Evolutionary conservation across 768 basidiomycete species (phyloP), one percentile per base, ranked within the genome.

Genomic region (Zangia roseola): DNA sequence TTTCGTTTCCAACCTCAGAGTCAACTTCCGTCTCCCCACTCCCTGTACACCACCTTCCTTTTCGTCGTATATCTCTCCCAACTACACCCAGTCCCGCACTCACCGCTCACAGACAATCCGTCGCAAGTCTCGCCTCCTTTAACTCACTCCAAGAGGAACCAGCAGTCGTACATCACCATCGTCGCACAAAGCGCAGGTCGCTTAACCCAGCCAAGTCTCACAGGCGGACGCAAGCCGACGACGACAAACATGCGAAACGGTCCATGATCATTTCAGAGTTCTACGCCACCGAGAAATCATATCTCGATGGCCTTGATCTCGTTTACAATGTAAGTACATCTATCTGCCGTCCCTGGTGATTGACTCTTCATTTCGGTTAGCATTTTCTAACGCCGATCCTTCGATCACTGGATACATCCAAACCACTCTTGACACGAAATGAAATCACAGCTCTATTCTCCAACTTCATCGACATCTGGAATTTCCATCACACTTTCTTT

Each of bases 381-480:
- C 84, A 91, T 63, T 94, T 94, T 60, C 75, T 94, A 25, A 79
- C 79, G 10, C 91, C 91, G 3, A 83, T 94, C 49, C 83, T 93
- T 54, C 72, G 73, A 17, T 86, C 91, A 6, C 71, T 92, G 54
- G 86, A 89, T 53, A 82, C 80, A 3, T 57, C 81, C 5, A 73
- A 79, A 21, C 84, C 88, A 3, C 67, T 93, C n/a, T 74, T 93
- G 42, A 75, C 82, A 50, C 81, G 88, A 48, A 67, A 78, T 3
- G 78, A 82, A 38, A 77, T 93, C 49, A 87, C 84, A 1, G 76
- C 82, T 12, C 73, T 92, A 30, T 94, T 94, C 67, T 87, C 86
- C 53, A 92, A 92, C 65, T 91, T 93, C 55, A 84, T 91, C 61
- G 91, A 93, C 67, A 92, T 94, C 28, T 91, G 87, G 91, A 92